Evolutionary conservation across 257 asterid species (phyloP), one percentile per base, ranked within the genome.

Genomic region (Parsonsia alboflavescens): DNA sequence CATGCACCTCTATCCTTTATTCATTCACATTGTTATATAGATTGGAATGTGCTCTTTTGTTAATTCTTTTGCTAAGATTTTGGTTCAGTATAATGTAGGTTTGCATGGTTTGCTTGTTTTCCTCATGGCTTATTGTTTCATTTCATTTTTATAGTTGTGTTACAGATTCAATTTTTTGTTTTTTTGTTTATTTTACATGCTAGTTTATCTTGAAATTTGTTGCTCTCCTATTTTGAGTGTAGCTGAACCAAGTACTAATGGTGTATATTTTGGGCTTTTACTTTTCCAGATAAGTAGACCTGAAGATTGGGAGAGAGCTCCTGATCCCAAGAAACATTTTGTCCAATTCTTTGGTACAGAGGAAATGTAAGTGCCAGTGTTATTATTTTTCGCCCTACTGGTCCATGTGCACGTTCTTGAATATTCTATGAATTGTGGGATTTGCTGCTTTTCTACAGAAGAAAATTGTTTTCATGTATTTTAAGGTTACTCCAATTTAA

Each of bases 341-440:
- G 98, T 92, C 65, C 89, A 90, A 73, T 90, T 92, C 88, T 92
- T 76, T 83, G 98, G 98, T 66, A 92, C 98, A 77, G 56, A 67
- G 80, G 98, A 92, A 80, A 90, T 92, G 98, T 90, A 87, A 88
- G 97, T 73, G 76, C 69, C 62, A 21, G 41, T 21, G 63, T 53
- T 63, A 26, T 66, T 19, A 54, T 72, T 41, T 33, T 61, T n/a
- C 54, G 58, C 24, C 46, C 44, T 76, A 65, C 74, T 58, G 61
- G 73, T 70, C 53, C 74, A 48, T 65, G 73, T 58, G 79, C 28
- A 2, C 65, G 24, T 5, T 62, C 39, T 39, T 45, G 39, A 41
- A 9, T 72, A 61, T 7, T 24, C 24, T 42, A 56, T 49, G 46
- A 44, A 15, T 45, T 61, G 48, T 36, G 49, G 65, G 22, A 42